Base-by-base conservation (phyloP, 176 grass and related monocot genomes). In the Oryza australiensis region DNA sequence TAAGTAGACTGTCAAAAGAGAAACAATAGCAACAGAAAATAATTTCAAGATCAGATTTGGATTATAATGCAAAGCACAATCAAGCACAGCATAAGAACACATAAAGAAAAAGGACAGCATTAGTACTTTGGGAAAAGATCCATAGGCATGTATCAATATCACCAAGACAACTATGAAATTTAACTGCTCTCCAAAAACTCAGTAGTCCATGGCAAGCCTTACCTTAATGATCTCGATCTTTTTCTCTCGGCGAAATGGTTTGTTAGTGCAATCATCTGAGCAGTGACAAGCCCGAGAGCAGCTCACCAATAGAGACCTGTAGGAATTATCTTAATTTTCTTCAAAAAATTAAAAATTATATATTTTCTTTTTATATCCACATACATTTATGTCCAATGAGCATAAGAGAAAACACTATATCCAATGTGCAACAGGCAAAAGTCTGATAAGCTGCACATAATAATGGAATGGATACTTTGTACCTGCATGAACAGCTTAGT, bases 401-500 rank as follows among this genome's bases (percentile, higher is more conserved):
- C 70, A 77, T 33, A 74, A 68, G 20, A 77, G 15, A 27, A 53
- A 2, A 29, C 24, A 57, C 28, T 33, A 78, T 46, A 46, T 46
- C 12, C 43, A 15, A 46, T 46, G 43, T 15, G 14, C 49, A 53
- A 53, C 49, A 53, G 49, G 12, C 2, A 40, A 62, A 70, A 3
- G 15, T 29, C 28, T 5, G 18, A 72, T 20, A 55, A 37, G 49
- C 32, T 29, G 14, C 15, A 22, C 15, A n/a, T 1, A 26, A 75
- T 3, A 76, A 76, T 40, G 3, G 48, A 76, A 41, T 57, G 22
- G 48, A 38, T 20, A 33, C n/a, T 2, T 27, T 34, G 23, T 86
- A 98, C 95, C 95, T 94, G 92, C 95, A 98, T 78, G 88, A 83
- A 73, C 95, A 98, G 46, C 88, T 81, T 38, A 82, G 81, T 83